Evolutionary conservation across 768 basidiomycete species (phyloP), one percentile per base, ranked within the genome.

Genomic region (Pholiota molesta): DNA sequence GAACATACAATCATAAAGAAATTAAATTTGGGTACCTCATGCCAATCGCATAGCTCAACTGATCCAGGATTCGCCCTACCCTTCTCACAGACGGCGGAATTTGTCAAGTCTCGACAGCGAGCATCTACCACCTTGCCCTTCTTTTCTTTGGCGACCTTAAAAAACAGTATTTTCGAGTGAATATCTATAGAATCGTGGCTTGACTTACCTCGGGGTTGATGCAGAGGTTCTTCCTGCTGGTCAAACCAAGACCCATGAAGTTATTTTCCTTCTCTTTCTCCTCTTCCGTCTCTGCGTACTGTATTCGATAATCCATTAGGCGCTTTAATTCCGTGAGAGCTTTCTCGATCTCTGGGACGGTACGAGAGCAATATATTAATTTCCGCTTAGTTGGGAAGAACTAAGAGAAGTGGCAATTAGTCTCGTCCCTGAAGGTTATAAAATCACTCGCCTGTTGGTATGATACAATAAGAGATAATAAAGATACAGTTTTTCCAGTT

Each of bases 271-370:
- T 95, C 60, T 82, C 83, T 63, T 81, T 86, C 65, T 91, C 80
- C 64, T 90, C 91, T 26, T 88, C 85, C 1, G 86, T 89, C 68
- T 92, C 92, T 11, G 90, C 90, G 63, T 77, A 81, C 9, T 81
- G 77, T 66, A 87, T 82, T 44, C 97, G 88, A 75, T 99, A 99
- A 26, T 86, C 87, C 87, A 99, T 93, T 21, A 99, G 78, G 54
- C 97, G 81, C 73, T 98, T 97, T 72, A 99, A 77, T 76, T 99
- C 97, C 3, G 95, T 88, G 61, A 99, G 80, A 0, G 97, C 97
- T 73, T 99, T 99, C 75, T 99, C 97, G 65, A 99, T 99, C 78
- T 99, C 97, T 3, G 97, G 97, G 9, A 99, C 97, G 10, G 97
- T 99, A 69, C 97, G 95, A 10, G 97, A 99, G 75, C 97, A 99